Base-by-base conservation (phyloP, 768 basidiomycete species). In the Boletus coccyginus region DNA sequence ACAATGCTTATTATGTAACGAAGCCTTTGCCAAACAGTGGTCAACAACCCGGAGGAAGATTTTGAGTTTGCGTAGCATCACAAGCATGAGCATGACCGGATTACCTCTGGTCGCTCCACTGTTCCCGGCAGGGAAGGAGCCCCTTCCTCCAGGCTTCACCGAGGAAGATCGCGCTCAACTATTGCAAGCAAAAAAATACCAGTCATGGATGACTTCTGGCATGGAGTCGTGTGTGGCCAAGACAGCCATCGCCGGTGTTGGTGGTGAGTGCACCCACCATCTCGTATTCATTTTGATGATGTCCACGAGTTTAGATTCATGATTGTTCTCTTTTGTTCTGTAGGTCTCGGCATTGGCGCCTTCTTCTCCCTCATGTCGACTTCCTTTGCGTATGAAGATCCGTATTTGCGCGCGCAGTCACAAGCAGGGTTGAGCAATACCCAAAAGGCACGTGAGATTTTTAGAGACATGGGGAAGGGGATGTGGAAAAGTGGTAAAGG, bases 281-380 rank as follows among this genome's bases (percentile, higher is more conserved):
- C 33, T 36, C 32, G 27, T 38, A 31, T 36, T 9, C 39, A 7
- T 49, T 7, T 29, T 21, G 33, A 40, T 32, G 21, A 52, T 39
- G 54, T 50, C 56, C 31, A 39, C 53, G 46, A 50, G 47, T 43
- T 51, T 51, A 53, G 49, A 39, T 33, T 50, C 27, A 54, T 27
- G 27, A 27, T 57, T 21, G 10, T 47, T n/a, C 40, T 3, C 42
- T 32, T 42, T 49, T 24, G 1, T 8, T 29, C 11, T 11, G 27
- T 60, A 97, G 95, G 96, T 46, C 86, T 98, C 63, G 95, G 82
- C 12, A 81, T 97, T 42, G 96, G 96, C 56, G 94, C 88, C 33
- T 94, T 98, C 79, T 92, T 98, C 76, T 93, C 94, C 2, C 80
- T 98, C 56, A 98, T 98, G 96, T 92, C 91, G 35, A 79, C 94